Conservation (phyloP, 169 alveolate species). For the Cryptosporidium andersoni region DNA sequence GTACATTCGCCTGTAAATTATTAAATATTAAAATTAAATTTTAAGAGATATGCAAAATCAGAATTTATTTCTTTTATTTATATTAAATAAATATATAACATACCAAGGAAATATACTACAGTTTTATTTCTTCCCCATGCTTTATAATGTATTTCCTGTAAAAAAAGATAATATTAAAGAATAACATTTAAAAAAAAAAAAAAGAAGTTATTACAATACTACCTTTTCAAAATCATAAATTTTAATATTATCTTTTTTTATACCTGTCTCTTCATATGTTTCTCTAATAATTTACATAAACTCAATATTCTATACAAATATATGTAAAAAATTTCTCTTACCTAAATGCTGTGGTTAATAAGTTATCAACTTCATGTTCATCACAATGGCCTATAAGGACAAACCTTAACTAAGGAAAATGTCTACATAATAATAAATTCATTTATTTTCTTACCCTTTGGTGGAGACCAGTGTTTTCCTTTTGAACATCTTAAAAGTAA, state of each 20-base stretch:
- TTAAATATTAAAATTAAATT: too few species aligned
- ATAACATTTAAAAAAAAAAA: neutral
- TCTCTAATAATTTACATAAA: slow-evolving; percentile 12
- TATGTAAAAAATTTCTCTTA: neutral
- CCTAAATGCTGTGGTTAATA: slow-evolving; percentile 59
- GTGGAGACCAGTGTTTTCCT: slow-evolving; percentile 63
- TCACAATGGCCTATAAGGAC: slow-evolving; percentile 31
- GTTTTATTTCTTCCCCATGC: slow-evolving; percentile 58
- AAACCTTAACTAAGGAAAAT: neutral
- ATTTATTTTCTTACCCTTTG: slow-evolving; percentile 25
- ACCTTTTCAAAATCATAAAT: slow-evolving; percentile 43
- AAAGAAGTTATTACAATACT: neutral
- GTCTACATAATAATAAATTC: neutral
- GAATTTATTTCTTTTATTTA: too few species aligned
- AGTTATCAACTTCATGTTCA: slow-evolving; percentile 7
- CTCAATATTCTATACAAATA: neutral
- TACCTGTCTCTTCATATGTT: slow-evolving; percentile 65
- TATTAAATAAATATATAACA: too few species aligned
- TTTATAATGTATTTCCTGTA: slow-evolving; percentile 43
- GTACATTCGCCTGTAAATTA: slow-evolving; percentile 24
- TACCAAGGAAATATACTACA: slow-evolving; percentile 13
- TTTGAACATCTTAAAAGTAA: slow-evolving; percentile 36
- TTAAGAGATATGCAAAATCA: too few species aligned
- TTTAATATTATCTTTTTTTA: slow-evolving; percentile 13
- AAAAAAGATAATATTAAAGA: neutral